These are phyloP conservation scores for Solanum pimpinellifolium DNA, from an alignment of 257 asterid species.

Conservation along the genomic window DNA sequence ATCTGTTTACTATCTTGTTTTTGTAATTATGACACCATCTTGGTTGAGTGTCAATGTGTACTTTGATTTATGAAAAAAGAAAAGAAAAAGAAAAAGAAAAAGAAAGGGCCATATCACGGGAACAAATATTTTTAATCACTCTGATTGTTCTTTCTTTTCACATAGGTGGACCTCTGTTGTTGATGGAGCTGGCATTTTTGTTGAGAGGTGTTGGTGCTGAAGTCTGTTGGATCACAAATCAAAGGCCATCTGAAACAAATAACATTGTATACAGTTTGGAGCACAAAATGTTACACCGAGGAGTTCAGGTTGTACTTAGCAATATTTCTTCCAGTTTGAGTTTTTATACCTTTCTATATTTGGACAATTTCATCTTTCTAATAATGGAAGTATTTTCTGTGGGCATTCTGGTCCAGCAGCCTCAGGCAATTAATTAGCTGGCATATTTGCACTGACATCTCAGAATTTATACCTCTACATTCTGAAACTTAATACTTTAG, in stretches of 20 bases:
- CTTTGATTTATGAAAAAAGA: neutral
- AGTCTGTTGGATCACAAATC: constrained; percentile 2
- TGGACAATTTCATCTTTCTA: neutral
- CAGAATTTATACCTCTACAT: neutral
- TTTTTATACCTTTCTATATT: neutral
- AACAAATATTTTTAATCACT: neutral
- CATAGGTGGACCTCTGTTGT: constrained; percentile 4
- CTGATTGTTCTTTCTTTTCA: neutral
- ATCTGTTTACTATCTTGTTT: neutral
- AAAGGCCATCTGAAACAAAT: constrained; percentile 3
- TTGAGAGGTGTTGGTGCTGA: constrained; percentile 1
- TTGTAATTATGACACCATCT: neutral
- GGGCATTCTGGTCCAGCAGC: neutral
- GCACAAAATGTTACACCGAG: constrained; percentile 11
- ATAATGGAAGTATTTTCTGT: neutral
- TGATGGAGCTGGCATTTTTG: constrained; percentile 7
- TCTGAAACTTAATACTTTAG: neutral
- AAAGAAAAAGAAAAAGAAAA: neutral
- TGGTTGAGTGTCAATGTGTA: neutral
- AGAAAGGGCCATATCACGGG: neutral
- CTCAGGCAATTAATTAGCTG: neutral
- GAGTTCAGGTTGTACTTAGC: constrained; percentile 3
- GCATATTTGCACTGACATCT: neutral
- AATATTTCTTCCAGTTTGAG: neutral
- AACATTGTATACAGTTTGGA: constrained; percentile 22